Conservation (phyloP, 129 eudicot species). For the Pittosporum tobira region DNA sequence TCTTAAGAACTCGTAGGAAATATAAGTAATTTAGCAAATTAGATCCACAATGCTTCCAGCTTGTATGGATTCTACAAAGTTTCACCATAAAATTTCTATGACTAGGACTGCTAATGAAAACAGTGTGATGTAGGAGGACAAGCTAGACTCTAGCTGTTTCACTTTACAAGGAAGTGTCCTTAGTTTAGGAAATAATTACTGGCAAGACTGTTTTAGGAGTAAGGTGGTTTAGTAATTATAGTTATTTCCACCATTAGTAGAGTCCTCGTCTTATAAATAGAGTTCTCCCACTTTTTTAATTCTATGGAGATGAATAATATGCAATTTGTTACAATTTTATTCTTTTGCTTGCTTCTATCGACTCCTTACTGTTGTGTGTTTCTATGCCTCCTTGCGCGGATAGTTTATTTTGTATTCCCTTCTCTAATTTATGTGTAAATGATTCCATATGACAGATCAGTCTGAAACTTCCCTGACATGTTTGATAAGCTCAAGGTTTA, state of each 20-base stretch:
- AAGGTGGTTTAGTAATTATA: not conserved
- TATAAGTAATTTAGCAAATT: not conserved
- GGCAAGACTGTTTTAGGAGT: not conserved
- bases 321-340: no score
- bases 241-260: no score
- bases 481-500: not conserved
- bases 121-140: not conserved
- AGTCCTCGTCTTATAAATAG: no score
- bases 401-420: not conserved
- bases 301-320: no score
- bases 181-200: no score
- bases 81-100: not conserved
- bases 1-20: not conserved
- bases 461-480: not conserved
- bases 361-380: no score
- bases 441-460: not conserved
- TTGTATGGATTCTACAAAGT: not conserved
- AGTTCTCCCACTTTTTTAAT: no score
- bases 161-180: not conserved
- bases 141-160: no score
- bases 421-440: not conserved
- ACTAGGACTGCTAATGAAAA: not conserved
- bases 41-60: not conserved
- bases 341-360: not conserved
- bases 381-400: no score